These are phyloP conservation scores for Mycena kentingensis DNA, from an alignment of 768 basidiomycete genomes.

Conservation along the genomic window DNA sequence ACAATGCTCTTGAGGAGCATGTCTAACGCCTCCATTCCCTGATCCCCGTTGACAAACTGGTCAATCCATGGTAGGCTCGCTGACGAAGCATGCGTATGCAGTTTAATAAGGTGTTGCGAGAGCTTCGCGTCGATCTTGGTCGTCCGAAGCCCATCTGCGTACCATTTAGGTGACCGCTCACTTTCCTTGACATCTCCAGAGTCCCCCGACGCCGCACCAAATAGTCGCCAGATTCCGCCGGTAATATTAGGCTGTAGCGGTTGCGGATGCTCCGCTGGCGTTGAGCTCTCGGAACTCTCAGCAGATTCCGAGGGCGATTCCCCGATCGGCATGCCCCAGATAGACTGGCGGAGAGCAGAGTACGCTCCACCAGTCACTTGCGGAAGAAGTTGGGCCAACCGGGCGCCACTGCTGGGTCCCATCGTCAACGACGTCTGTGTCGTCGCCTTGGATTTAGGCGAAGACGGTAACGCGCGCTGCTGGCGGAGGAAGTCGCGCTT, in stretches of 20 bases:
- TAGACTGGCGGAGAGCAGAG: conserved; percentile 67
- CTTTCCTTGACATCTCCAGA: conserved; percentile 54
- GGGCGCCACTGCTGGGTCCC: conserved; percentile 59
- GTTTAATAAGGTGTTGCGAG: conserved; percentile 74
- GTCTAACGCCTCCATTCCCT: conserved; percentile 68
- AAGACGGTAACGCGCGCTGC: conserved; percentile 43
- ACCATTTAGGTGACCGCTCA: conserved; percentile 56
- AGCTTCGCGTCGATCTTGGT: conserved; percentile 62
- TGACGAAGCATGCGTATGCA: conserved; percentile 86
- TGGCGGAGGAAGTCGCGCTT: conserved; percentile 70
- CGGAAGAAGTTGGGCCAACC: conserved; percentile 67
- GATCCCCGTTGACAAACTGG: conserved; percentile 66
- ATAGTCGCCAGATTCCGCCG: conserved; percentile 73
- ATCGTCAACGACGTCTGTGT: conserved; percentile 47
- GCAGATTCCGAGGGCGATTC: conserved; percentile 36
- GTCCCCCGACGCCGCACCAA: conserved; percentile 63
- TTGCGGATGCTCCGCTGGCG: conserved; percentile 37
- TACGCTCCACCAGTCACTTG: conserved; percentile 75
- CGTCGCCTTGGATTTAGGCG: conserved; percentile 33
- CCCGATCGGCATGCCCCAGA: conserved; percentile 57
- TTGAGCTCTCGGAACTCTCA: conserved; percentile 15
- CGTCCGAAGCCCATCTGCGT: conserved; percentile 61
- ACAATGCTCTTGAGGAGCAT: conserved; percentile 60
- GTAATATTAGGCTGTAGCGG: conserved; percentile 66
- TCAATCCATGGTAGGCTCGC: conserved; percentile 77